phyloP scores from a whole-genome alignment of 2,329 filamentous ascomycete species.

The Ilyonectria mors-panacis region DNA sequence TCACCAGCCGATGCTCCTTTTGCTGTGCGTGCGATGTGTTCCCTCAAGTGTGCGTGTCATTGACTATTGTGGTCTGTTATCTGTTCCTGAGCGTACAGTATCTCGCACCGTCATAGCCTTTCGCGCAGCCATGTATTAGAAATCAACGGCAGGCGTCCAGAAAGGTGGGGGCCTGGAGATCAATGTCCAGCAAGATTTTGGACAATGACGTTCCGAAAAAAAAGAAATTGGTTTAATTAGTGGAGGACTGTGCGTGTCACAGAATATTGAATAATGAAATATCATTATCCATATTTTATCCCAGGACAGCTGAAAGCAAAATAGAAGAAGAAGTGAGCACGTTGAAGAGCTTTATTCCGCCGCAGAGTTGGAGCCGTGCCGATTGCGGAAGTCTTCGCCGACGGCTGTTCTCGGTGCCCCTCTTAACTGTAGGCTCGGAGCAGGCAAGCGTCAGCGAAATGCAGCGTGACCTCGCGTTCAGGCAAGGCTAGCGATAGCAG shows the following conservation, averaged over 20 bases:
- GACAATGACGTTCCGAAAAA: neutral
- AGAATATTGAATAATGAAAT: too few species aligned
- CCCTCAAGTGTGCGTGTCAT: neutral
- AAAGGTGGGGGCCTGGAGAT: neutral
- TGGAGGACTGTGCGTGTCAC: too few species aligned
- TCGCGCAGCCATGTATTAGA: neutral
- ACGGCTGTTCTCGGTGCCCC: neutral
- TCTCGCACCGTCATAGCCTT: neutral
- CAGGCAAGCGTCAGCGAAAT: neutral
- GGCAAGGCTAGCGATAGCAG: neutral
- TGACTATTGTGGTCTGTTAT: neutral
- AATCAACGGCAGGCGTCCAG: neutral
- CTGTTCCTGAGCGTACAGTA: neutral
- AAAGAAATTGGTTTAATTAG: too few species aligned
- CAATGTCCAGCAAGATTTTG: neutral
- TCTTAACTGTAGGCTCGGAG: neutral
- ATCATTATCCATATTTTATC: neutral
- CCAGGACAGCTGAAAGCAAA: neutral
- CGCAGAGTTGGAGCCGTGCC: neutral
- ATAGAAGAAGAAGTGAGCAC: neutral
- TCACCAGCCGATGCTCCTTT: neutral
- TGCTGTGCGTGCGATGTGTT: neutral
- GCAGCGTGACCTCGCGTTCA: slow-evolving; percentile 11
- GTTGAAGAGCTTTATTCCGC: neutral
- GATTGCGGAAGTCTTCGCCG: neutral